A percentile compares a stretch with the other conserved stretches of the same genome.
Evolutionary conservation across 2,329 filamentous ascomycete species (phyloP).

Genomic region (Claviceps sp.): DNA sequence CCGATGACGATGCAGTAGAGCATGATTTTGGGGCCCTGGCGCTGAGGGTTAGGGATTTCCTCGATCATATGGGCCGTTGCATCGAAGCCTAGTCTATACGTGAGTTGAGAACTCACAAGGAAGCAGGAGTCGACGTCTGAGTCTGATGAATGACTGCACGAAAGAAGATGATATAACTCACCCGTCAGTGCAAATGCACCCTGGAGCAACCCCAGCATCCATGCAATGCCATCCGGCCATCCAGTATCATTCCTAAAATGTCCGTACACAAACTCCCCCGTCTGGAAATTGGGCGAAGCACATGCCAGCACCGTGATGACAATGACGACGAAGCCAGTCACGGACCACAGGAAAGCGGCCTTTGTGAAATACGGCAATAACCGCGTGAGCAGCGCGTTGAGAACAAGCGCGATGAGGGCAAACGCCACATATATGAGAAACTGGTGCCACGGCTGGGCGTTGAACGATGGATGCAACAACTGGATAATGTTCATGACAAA

Average conservation of each 20-base stretch:
- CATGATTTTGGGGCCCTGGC: slow-evolving; percentile 53
- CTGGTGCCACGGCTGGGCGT: slow-evolving; percentile 51
- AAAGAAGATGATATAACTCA: slow-evolving; percentile 1
- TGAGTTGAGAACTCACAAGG: not conserved
- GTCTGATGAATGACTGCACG: too few relatives aligned
- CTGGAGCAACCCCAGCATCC: slow-evolving; percentile 40
- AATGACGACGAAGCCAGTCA: slow-evolving; percentile 55
- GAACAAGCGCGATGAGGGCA: slow-evolving; percentile 43
- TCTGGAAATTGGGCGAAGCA: slow-evolving; percentile 50
- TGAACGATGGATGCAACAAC: slow-evolving; percentile 44
- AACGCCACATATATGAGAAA: slow-evolving; percentile 60
- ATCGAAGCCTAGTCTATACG: slow-evolving; percentile 26
- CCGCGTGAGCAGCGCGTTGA: slow-evolving; percentile 48
- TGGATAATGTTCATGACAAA: slow-evolving; percentile 53
- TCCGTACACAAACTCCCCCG: slow-evolving; percentile 50
- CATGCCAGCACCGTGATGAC: slow-evolving; percentile 56
- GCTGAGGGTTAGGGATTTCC: slow-evolving; percentile 44
- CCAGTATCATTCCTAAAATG: slow-evolving; percentile 55
- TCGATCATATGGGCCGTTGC: slow-evolving; percentile 38
- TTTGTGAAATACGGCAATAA: slow-evolving; percentile 54
- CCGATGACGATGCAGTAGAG: slow-evolving; percentile 51
- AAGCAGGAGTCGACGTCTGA: not conserved
- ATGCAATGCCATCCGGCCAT: slow-evolving; percentile 55
- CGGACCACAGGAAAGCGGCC: slow-evolving; percentile 56
- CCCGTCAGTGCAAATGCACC: slow-evolving; percentile 33